These are phyloP conservation scores for Neurospora sp. DNA, from an alignment of 2,329 filamentous ascomycete species.

Conservation along the genomic window DNA sequence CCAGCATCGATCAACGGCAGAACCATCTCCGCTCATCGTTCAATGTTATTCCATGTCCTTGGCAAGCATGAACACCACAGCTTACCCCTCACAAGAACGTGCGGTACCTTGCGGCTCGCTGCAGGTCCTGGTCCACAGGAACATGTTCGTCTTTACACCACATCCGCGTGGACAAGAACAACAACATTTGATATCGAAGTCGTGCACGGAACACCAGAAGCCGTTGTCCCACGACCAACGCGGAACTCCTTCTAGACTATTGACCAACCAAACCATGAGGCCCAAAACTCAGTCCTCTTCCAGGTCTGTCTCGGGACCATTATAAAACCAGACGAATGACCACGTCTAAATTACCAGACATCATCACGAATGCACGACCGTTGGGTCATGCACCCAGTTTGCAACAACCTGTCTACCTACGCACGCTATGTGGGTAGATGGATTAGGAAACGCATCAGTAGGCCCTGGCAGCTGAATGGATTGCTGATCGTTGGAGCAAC, in stretches of 20 bases:
- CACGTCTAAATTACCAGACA: background rate
- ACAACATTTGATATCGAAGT: background rate
- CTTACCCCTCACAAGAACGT: background rate
- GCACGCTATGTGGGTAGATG: background rate
- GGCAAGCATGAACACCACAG: too few species aligned
- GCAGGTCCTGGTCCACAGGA: background rate
- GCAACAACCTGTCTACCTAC: background rate
- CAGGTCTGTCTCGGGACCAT: background rate
- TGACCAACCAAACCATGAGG: background rate
- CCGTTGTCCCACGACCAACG: background rate
- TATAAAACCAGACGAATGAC: background rate
- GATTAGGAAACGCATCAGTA: background rate
- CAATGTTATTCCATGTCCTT: too few species aligned
- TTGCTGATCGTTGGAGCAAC: background rate
- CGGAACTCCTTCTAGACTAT: background rate
- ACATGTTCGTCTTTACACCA: background rate
- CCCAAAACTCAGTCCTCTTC: background rate
- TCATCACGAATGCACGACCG: background rate
- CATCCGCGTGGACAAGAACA: background rate
- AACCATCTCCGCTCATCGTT: too few species aligned
- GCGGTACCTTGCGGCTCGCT: background rate
- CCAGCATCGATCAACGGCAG: too few species aligned
- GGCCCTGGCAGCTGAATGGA: background rate
- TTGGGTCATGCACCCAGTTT: background rate
- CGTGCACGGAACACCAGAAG: background rate